These are phyloP conservation scores for Eragrostis nindensis DNA, from an alignment of 176 grass and related monocot genomes.

Conservation along the genomic window DNA sequence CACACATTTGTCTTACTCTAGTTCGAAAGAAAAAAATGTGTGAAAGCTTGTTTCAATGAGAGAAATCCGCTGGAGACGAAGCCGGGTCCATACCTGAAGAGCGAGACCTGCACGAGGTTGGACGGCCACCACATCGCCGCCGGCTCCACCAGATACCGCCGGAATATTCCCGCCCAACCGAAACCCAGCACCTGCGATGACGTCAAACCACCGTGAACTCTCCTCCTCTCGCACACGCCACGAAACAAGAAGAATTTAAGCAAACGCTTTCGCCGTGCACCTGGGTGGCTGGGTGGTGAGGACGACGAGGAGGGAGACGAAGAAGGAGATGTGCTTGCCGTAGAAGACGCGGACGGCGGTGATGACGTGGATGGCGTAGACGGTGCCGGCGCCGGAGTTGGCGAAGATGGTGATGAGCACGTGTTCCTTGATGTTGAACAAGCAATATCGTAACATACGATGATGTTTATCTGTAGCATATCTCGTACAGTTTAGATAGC, in stretches of 20 bases:
- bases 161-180: slow-evolving; percentile 96
- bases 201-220: too few relatives aligned
- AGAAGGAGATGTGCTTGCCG: slow-evolving; percentile 77
- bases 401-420: slow-evolving; percentile 97
- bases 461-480: too few relatives aligned
- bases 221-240: not conserved
- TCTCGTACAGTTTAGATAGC: too few relatives aligned
- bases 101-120: slow-evolving; percentile 93
- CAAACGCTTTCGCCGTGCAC: slow-evolving; percentile 25
- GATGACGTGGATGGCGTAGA: slow-evolving; percentile 85
- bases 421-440: slow-evolving; percentile 98
- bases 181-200: slow-evolving; percentile 70
- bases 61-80: too few relatives aligned
- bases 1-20: not conserved
- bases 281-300: slow-evolving; percentile 96
- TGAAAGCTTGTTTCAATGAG: too few relatives aligned
- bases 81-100: slow-evolving; percentile 69
- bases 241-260: not conserved
- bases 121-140: slow-evolving; percentile 98
- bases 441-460: too few relatives aligned
- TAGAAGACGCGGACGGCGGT: slow-evolving; percentile 93
- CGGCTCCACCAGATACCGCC: slow-evolving; percentile 91
- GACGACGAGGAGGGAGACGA: slow-evolving; percentile 88
- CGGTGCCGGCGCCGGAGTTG: slow-evolving; percentile 91
- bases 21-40: too few relatives aligned